phyloP scores from a whole-genome alignment of 2,329 filamentous ascomycete genomes.

The Arthrobotrys sinensis region DNA sequence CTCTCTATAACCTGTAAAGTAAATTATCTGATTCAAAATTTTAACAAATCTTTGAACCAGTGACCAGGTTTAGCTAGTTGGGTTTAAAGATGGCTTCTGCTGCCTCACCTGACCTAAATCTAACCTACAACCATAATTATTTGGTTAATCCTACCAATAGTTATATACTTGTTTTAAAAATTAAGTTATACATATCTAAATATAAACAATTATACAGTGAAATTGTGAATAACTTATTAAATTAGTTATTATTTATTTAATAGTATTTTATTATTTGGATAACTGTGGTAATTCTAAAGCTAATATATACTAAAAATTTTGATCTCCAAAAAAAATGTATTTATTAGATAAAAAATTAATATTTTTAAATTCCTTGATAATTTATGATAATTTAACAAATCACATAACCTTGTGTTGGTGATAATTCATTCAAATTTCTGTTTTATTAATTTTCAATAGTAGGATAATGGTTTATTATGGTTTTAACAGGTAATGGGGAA shows the following conservation, averaged over 20 bases:
- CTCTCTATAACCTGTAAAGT: not conserved
- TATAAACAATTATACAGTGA: slow-evolving; percentile 15
- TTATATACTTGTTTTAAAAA: slow-evolving; percentile 15
- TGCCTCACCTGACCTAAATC: not conserved
- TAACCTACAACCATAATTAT: not conserved
- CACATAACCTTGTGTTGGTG: slow-evolving; percentile 67
- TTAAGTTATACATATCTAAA: slow-evolving; percentile 24
- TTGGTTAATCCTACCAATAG: slow-evolving; percentile 1
- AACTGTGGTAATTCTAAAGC: slow-evolving; percentile 3
- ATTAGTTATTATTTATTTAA: slow-evolving; percentile 19
- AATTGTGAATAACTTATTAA: slow-evolving; percentile 20
- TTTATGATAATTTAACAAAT: slow-evolving; percentile 68
- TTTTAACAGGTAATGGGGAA: slow-evolving; percentile 68
- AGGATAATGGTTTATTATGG: slow-evolving; percentile 67
- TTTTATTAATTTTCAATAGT: slow-evolving; percentile 68
- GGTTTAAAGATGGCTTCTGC: not conserved
- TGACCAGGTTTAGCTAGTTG: not conserved
- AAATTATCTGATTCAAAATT: not conserved
- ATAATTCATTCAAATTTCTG: slow-evolving; percentile 69
- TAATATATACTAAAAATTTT: slow-evolving; percentile 14
- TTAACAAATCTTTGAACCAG: not conserved
- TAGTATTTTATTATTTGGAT: slow-evolving; percentile 10
- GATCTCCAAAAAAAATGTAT: slow-evolving; percentile 67
- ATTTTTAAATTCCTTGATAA: slow-evolving; percentile 66
- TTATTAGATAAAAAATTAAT: slow-evolving; percentile 71